Conservation (phyloP, 768 basidiomycete species). For the Tricholoma terreum region DNA sequence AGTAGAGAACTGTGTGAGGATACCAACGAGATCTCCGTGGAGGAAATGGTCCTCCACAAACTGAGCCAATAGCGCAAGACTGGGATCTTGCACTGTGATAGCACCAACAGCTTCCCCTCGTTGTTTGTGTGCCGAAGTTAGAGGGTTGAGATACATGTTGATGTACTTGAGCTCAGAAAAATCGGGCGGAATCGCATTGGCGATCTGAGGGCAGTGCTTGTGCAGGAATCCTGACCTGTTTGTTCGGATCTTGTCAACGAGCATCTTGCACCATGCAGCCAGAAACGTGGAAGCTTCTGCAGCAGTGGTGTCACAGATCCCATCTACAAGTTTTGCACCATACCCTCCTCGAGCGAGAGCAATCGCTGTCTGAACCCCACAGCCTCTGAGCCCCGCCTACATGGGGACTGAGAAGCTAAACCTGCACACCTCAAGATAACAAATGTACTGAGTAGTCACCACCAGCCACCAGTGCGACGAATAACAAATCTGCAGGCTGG, state of each 20-base stretch:
- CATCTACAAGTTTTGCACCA: not conserved
- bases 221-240: not conserved
- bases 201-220: not conserved
- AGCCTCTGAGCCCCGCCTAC: too few species aligned
- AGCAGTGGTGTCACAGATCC: too few species aligned
- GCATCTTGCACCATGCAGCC: not conserved
- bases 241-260: not conserved
- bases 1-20: constrained; percentile 1
- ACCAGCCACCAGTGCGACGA: constrained; percentile 5
- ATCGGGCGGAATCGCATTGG: not conserved
- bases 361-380: not conserved
- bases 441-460: constrained; percentile 4
- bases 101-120: not conserved
- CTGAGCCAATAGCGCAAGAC: not conserved
- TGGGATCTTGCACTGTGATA: not conserved
- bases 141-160: constrained; percentile 3
- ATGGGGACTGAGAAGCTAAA: too few species aligned
- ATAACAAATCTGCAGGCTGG: not conserved
- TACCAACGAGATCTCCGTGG: not conserved
- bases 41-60: constrained; percentile 3
- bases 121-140: not conserved
- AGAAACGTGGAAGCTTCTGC: too few species aligned
- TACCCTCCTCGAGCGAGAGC: not conserved
- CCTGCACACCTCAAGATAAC: too few species aligned
- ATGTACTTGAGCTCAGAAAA: not conserved